These are phyloP conservation scores for Stereocaulon alpinum DNA, from an alignment of 495 filamentous ascomycete genomes.

Conservation along the genomic window DNA sequence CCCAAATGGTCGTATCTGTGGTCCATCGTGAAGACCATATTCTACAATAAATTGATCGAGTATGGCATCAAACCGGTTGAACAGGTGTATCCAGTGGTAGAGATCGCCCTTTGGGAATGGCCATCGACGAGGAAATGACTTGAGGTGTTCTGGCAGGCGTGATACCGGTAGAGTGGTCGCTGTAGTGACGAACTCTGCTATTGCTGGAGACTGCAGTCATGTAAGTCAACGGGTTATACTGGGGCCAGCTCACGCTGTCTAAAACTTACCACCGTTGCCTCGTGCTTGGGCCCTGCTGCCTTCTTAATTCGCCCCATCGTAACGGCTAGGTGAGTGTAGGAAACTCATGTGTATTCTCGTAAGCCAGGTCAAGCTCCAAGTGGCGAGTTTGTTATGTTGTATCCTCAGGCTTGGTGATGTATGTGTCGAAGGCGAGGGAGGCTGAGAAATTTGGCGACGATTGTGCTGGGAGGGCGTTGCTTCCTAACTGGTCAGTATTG, in stretches of 20 bases:
- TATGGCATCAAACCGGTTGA: conserved; percentile 89
- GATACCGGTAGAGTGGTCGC: conserved; percentile 59
- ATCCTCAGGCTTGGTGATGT: not conserved
- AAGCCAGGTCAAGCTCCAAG: not conserved
- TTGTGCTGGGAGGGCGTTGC: not conserved
- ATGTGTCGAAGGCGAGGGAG: not conserved
- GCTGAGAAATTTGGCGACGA: not conserved
- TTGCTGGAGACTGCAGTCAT: conserved; percentile 63
- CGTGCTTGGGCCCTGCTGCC: conserved; percentile 81
- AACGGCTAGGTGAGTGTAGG: conserved; percentile 28
- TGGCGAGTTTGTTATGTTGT: not conserved
- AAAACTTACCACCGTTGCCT: conserved; percentile 76
- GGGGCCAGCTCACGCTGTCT: not conserved
- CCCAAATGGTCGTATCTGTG: conserved; percentile 66
- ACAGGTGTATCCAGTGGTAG: conserved; percentile 93
- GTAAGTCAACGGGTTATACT: conserved; percentile 7
- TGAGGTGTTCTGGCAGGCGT: conserved; percentile 65
- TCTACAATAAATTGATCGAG: conserved; percentile 69
- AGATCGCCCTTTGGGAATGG: conserved; percentile 94
- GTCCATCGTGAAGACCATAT: conserved; percentile 71
- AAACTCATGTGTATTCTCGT: conserved; percentile 35
- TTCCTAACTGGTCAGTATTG: conserved; percentile 8
- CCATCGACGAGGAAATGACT: conserved; percentile 77
- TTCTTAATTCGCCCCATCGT: conserved; percentile 97
- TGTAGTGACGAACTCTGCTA: conserved; percentile 63